Base-by-base conservation (phyloP, 495 filamentous ascomycete genomes). In the Penicillium manginii region DNA sequence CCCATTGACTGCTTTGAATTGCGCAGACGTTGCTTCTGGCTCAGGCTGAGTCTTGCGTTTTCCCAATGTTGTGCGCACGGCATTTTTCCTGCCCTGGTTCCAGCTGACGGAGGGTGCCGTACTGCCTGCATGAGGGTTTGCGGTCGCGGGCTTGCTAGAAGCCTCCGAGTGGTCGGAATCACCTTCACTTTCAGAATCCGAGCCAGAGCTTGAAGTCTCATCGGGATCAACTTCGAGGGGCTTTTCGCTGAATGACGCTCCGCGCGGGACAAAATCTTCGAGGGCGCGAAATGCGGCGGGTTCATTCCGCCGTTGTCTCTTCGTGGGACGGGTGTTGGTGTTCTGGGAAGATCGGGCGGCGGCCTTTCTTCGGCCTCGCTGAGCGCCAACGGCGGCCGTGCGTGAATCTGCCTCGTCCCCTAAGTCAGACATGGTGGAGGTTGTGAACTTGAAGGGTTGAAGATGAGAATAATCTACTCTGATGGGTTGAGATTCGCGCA, bases 321-420 rank as follows among this genome's bases (percentile, higher is more conserved):
- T 76, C 43, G 55, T 58, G 22, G 71, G 68, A 45, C 69, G 66
- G 19, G 66, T 59, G 21, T 63, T 61, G 50, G 59, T 66, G 31
- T 72, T 63, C 48, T 60, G 50, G 4, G 67, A 70, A 50, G 60
- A 56, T 46, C 66, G 69, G 37, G 50, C 48, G 42, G 63, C 63
- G 18, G 63, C 61, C 19, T 54, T 57, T 15, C 59, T 62, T 47
- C 62, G 63, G 23, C 59, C 60, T 35, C 69, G 68, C 53, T 69
- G 69, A n/a, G 49, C 45, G 23, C 73, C 74, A 6, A 79, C 63
- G 4, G 71, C 67, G 26, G 75, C 75, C 31, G 71, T 81, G 43
- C 78, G 67, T 10, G 78, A 81, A 54, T 81, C 78, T 12, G 69
- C 58, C 15, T 81, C 76, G 57, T 76, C 76, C 37, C 63, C 72